A percentile compares a stretch with the other conserved stretches of the same genome.
Evolutionary conservation across 164 flowering plant species (phyloP).

Genomic region (Platanus orientalis): DNA sequence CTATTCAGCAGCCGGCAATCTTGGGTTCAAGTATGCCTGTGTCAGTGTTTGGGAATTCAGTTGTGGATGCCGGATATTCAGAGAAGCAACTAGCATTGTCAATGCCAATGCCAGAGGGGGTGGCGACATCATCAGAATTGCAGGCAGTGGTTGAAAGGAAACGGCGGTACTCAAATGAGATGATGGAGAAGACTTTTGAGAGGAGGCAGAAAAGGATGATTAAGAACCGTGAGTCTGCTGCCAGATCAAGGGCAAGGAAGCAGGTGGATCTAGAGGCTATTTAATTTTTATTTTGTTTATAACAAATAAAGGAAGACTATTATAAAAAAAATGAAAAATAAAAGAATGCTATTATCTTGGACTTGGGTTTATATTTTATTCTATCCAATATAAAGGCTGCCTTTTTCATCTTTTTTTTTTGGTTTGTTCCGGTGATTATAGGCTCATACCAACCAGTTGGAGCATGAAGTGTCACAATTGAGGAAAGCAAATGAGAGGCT

Average conservation of each 20-base stretch:
- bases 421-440: constrained; percentile 7
- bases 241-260: constrained; percentile 60
- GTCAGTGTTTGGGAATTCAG: constrained; percentile 20
- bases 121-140: constrained; percentile 19
- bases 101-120: constrained; percentile 18
- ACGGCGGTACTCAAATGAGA: constrained; percentile 25
- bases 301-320: too few relatives aligned
- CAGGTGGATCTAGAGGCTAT: constrained; percentile 28
- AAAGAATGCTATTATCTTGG: too few relatives aligned
- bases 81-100: constrained; percentile 25
- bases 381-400: neutral
- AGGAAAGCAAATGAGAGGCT: constrained; percentile 29
- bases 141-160: constrained; percentile 21
- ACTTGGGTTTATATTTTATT: neutral
- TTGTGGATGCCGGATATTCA: constrained; percentile 18
- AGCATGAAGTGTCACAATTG: constrained; percentile 25
- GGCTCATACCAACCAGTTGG: constrained; percentile 42
- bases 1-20: constrained; percentile 15
- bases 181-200: constrained; percentile 47
- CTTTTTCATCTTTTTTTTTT: neutral
- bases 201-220: constrained; percentile 63
- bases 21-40: constrained; percentile 20
- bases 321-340: too few relatives aligned
- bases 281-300: neutral
- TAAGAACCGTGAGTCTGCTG: constrained; percentile 66